Percentiles rank a stretch among this genome's conserved stretches.
Evolutionary conservation across 2,329 filamentous ascomycete genomes (phyloP).

Genomic region (Botrytis aclada): DNA sequence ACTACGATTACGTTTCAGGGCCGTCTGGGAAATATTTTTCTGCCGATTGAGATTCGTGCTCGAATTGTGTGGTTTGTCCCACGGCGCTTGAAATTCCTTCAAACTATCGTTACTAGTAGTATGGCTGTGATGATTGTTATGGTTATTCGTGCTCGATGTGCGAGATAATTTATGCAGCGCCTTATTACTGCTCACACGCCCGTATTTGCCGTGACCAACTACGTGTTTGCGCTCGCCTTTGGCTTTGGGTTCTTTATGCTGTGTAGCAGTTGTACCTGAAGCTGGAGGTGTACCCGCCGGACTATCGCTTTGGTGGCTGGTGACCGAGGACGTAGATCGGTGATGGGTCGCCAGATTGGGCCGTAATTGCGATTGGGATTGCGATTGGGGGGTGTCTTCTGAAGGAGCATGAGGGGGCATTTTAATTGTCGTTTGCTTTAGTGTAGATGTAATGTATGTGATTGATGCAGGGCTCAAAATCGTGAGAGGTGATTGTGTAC

Average conservation of each 20-base stretch:
- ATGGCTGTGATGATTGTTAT: slow-evolving; percentile 24
- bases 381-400: slow-evolving; percentile 16
- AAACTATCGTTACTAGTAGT: slow-evolving; percentile 33
- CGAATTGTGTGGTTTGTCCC: slow-evolving; percentile 28
- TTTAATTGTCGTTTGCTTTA: slow-evolving; percentile 8
- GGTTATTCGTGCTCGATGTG: slow-evolving; percentile 24
- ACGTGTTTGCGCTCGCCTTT: slow-evolving; percentile 30
- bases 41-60: slow-evolving; percentile 38
- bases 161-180: slow-evolving; percentile 32
- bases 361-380: slow-evolving; percentile 23
- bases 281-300: slow-evolving; percentile 27
- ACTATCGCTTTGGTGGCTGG: slow-evolving; percentile 22
- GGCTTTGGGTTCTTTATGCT: slow-evolving; percentile 32
- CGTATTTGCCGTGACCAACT: slow-evolving; percentile 26
- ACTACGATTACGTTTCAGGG: slow-evolving; percentile 57
- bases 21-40: slow-evolving; percentile 54
- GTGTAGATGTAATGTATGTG: slow-evolving; percentile 4
- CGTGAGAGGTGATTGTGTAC: slow-evolving; percentile 23
- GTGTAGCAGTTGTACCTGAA: slow-evolving; percentile 25
- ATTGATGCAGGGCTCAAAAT: slow-evolving; percentile 19
- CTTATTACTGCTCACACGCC: slow-evolving; percentile 35
- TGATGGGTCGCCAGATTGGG: slow-evolving; percentile 25
- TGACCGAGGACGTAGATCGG: slow-evolving; percentile 30
- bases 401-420: slow-evolving; percentile 17
- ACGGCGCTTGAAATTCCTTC: slow-evolving; percentile 34